Conservation (phyloP, 1,284 basidiomycete species). For the Trichosporon sp. region DNA sequence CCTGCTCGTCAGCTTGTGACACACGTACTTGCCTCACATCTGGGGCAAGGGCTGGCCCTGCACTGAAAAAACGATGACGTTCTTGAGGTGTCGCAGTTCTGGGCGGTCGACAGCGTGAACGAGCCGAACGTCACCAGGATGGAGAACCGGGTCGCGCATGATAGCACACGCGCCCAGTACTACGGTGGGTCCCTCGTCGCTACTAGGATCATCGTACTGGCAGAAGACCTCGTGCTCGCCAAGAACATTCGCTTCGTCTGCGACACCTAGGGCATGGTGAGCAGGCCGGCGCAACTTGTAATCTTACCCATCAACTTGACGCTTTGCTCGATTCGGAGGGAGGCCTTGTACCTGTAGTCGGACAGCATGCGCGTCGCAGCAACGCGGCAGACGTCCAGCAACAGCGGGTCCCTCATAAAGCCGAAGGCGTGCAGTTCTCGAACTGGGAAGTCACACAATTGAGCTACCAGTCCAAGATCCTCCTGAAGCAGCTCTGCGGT, state of each 20-base stretch:
- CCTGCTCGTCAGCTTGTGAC: constrained; percentile 5
- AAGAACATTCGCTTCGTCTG: constrained; percentile 30
- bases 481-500: background rate
- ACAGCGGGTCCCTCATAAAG: constrained; percentile 24
- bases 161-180: constrained; percentile 27
- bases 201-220: constrained; percentile 22
- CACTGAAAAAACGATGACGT: constrained; percentile 33
- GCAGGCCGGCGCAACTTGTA: background rate
- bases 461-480: constrained; percentile 7
- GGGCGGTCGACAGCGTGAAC: constrained; percentile 29
- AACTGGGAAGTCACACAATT: constrained; percentile 21
- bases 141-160: constrained; percentile 27
- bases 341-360: constrained; percentile 29
- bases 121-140: constrained; percentile 26
- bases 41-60: constrained; percentile 27
- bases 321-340: constrained; percentile 24
- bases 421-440: constrained; percentile 22
- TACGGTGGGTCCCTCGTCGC: constrained; percentile 12
- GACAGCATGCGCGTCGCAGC: constrained; percentile 23
- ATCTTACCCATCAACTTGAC: constrained; percentile 27
- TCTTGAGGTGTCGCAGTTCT: constrained; percentile 24
- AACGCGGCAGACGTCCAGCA: constrained; percentile 22
- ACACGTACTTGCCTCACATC: constrained; percentile 12
- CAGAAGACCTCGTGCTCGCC: constrained; percentile 32
- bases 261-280: constrained; percentile 20